Evolutionary conservation across 768 basidiomycete species (phyloP).

Genomic region (Suillus subaureus): DNA sequence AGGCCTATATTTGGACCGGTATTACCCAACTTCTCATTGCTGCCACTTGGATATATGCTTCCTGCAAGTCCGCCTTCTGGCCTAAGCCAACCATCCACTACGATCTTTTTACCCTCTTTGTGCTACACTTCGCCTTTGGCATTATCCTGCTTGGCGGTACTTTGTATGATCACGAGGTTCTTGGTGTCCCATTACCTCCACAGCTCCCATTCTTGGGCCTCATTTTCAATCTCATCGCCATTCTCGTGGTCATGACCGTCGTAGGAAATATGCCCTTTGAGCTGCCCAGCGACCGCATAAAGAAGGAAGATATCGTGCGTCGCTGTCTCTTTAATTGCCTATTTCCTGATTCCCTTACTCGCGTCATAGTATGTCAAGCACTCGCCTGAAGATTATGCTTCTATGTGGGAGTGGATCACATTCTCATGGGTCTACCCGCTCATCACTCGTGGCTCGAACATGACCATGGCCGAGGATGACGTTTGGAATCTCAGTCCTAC

Average conservation of each 20-base stretch:
- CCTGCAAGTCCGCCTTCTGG: slow-evolving; percentile 52
- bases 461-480: slow-evolving; percentile 68
- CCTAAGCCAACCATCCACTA: slow-evolving; percentile 60
- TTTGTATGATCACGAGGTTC: slow-evolving; percentile 51
- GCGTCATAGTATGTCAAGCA: slow-evolving; percentile 26
- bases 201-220: slow-evolving; percentile 24
- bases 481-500: slow-evolving; percentile 74
- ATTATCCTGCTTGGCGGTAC: slow-evolving; percentile 54
- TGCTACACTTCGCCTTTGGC: slow-evolving; percentile 46
- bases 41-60: slow-evolving; percentile 67
- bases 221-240: slow-evolving; percentile 45
- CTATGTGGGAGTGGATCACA: slow-evolving; percentile 70
- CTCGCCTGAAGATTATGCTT: slow-evolving; percentile 73
- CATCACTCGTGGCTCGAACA: slow-evolving; percentile 48
- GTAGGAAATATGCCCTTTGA: slow-evolving; percentile 66
- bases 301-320: slow-evolving; percentile 65
- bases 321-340: neutral
- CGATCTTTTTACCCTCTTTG: slow-evolving; percentile 64
- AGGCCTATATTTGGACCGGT: slow-evolving; percentile 35
- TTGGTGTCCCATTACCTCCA: slow-evolving; percentile 45
- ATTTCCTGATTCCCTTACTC: slow-evolving; percentile 6
- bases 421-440: slow-evolving; percentile 75
- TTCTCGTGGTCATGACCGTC: slow-evolving; percentile 46
- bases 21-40: slow-evolving; percentile 51
- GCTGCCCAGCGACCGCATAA: slow-evolving; percentile 55